Evolutionary conservation across 495 filamentous ascomycete species (phyloP).

Genomic region (Massariosphaeria phaeospora): DNA sequence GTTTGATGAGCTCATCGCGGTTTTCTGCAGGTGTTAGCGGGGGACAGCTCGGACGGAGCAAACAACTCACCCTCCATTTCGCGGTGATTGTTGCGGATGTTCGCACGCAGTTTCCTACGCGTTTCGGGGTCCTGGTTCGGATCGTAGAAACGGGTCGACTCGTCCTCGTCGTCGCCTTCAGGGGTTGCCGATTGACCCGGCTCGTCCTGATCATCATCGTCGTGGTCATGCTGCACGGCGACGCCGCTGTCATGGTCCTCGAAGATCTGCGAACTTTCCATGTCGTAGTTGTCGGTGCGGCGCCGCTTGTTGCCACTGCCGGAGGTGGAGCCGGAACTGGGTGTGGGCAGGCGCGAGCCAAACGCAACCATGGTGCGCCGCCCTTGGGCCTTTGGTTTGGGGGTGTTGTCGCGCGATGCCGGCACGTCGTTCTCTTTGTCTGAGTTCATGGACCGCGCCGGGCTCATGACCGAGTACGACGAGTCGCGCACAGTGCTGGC

Average conservation of each 20-base stretch:
- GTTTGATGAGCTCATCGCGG: conserved; percentile 35
- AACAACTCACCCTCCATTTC: conserved; percentile 56
- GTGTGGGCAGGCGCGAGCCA: conserved; percentile 8
- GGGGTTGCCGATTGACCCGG: conserved; percentile 20
- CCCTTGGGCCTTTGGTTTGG: conserved; percentile 7
- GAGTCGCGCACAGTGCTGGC: conserved; percentile 11
- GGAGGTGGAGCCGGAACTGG: conserved; percentile 9
- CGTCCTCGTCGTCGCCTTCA: conserved; percentile 7
- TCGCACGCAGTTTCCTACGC: conserved; percentile 63
- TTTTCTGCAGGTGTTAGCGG: conserved; percentile 19
- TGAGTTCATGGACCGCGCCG: conserved; percentile 43
- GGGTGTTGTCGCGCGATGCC: conserved; percentile 18
- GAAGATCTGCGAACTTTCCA: conserved; percentile 41
- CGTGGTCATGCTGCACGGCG: conserved; percentile 43
- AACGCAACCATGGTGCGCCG: conserved; percentile 6
- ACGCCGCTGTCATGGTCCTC: conserved; percentile 50
- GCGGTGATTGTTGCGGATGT: conserved; percentile 60
- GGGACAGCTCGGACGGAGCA: neutral
- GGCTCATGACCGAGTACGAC: conserved; percentile 40
- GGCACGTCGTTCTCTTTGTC: conserved; percentile 57
- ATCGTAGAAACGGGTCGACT: conserved; percentile 59
- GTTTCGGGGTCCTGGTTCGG: conserved; percentile 83
- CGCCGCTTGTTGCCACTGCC: conserved; percentile 17
- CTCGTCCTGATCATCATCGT: conserved; percentile 42
- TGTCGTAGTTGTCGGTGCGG: conserved; percentile 34